These are phyloP conservation scores for Talaromyces funiculosus DNA, from an alignment of 2,329 filamentous ascomycete genomes.

Conservation along the genomic window DNA sequence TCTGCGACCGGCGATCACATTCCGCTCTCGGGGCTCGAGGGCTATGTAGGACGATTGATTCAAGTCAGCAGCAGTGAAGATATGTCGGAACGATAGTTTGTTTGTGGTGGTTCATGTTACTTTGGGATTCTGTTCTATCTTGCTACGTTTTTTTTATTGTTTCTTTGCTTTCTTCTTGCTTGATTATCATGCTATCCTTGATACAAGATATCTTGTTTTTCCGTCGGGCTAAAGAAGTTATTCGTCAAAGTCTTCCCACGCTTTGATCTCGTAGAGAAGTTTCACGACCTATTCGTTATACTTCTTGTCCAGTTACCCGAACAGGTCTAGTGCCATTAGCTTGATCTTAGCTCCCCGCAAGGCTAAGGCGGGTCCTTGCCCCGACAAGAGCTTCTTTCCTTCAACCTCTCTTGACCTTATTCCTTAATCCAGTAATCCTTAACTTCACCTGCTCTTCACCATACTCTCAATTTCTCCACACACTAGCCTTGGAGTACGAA, in stretches of 20 bases:
- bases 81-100: slow-evolving; percentile 59
- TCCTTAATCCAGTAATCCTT: no score
- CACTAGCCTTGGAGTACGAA: neutral
- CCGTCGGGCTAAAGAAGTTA: no score
- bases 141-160: neutral
- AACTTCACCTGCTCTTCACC: neutral
- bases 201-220: no score
- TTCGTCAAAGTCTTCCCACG: neutral
- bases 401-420: neutral
- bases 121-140: neutral
- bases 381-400: neutral
- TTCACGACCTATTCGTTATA: neutral
- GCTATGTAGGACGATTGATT: slow-evolving; percentile 51
- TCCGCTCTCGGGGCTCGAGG: slow-evolving; percentile 51
- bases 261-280: neutral
- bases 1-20: slow-evolving; percentile 44
- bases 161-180: neutral
- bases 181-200: neutral
- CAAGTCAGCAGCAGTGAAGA: slow-evolving; percentile 49
- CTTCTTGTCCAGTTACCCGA: neutral
- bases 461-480: neutral
- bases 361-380: slow-evolving; percentile 6
- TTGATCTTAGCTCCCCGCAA: slow-evolving; percentile 5
- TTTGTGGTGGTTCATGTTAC: neutral
- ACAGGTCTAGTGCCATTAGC: neutral